A percentile compares a stretch with the other conserved stretches of the same genome.
Conservation (phyloP, 1,284 basidiomycete genomes). For the Cryptococcus floricola region DNA sequence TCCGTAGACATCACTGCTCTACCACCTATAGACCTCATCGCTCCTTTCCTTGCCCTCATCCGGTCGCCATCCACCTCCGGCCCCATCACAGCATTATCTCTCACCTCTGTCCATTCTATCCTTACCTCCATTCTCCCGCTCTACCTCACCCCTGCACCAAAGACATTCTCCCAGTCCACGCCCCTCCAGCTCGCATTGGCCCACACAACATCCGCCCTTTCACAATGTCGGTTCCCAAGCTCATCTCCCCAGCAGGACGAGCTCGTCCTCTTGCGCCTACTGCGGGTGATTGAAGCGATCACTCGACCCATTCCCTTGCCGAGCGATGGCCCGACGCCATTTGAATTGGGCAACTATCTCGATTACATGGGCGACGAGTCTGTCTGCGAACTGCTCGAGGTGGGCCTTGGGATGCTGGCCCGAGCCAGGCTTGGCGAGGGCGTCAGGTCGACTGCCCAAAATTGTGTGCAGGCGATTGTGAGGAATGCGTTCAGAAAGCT, state of each 20-base stretch:
- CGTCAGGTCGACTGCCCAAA: constrained; percentile 79
- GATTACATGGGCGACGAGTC: constrained; percentile 78
- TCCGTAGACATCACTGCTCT: constrained; percentile 60
- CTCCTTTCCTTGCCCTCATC: constrained; percentile 88
- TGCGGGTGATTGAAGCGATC: constrained; percentile 84
- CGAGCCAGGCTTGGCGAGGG: constrained; percentile 82
- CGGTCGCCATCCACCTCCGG: constrained; percentile 89
- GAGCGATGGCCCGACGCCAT: constrained; percentile 26
- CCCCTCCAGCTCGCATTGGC: constrained; percentile 59
- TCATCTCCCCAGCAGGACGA: constrained; percentile 95
- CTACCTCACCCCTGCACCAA: constrained; percentile 35
- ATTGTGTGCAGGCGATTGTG: constrained; percentile 85
- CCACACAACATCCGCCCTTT: constrained; percentile 82
- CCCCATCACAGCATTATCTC: constrained; percentile 84
- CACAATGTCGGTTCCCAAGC: constrained; percentile 96
- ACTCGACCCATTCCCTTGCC: constrained; percentile 54
- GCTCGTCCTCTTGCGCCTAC: constrained; percentile 85
- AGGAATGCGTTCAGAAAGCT: constrained; percentile 75
- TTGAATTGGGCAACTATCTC: constrained; percentile 49
- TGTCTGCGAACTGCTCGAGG: constrained; percentile 98
- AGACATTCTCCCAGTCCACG: constrained; percentile 25
- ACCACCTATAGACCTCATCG: constrained; percentile 60
- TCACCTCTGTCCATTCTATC: constrained; percentile 82
- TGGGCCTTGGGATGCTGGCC: constrained; percentile 93
- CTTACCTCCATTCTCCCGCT: constrained; percentile 66